Conservation (phyloP, 1,284 basidiomycete genomes). For the Hypsizygus ulmarius region DNA sequence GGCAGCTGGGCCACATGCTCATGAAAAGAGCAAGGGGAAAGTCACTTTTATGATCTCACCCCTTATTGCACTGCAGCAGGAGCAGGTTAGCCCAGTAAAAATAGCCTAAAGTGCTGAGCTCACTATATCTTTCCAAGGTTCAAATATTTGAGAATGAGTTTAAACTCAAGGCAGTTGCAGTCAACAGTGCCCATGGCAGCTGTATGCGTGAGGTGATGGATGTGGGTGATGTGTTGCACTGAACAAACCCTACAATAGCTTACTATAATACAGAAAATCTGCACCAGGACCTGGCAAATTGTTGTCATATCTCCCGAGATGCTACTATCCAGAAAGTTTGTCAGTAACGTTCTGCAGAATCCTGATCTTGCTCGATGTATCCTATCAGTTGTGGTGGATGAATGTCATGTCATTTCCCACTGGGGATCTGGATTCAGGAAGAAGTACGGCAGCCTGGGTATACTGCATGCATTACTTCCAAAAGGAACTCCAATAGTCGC, state of each 20-base stretch:
- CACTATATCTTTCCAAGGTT: neutral
- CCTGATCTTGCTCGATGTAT: slow-evolving; percentile 23
- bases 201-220: slow-evolving; percentile 21
- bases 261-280: slow-evolving; percentile 29
- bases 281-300: slow-evolving; percentile 30
- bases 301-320: slow-evolving; percentile 40
- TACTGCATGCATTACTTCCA: slow-evolving; percentile 34
- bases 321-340: slow-evolving; percentile 32
- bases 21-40: slow-evolving; percentile 21
- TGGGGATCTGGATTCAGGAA: slow-evolving; percentile 42
- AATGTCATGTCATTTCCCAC: slow-evolving; percentile 39
- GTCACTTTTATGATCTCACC: slow-evolving; percentile 36
- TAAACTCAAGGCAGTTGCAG: slow-evolving; percentile 25
- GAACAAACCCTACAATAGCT: no score
- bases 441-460: slow-evolving; percentile 35
- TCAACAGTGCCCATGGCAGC: slow-evolving; percentile 33
- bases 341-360: slow-evolving; percentile 31
- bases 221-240: slow-evolving; percentile 16
- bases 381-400: slow-evolving; percentile 36
- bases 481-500: slow-evolving; percentile 27
- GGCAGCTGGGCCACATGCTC: slow-evolving; percentile 23
- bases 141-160: slow-evolving; percentile 20
- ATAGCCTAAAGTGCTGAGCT: neutral
- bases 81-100: slow-evolving; percentile 30
- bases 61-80: slow-evolving; percentile 35